Evolutionary conservation across 2,329 filamentous ascomycete genomes (phyloP).

Genomic region (Fusarium albosuccineum): DNA sequence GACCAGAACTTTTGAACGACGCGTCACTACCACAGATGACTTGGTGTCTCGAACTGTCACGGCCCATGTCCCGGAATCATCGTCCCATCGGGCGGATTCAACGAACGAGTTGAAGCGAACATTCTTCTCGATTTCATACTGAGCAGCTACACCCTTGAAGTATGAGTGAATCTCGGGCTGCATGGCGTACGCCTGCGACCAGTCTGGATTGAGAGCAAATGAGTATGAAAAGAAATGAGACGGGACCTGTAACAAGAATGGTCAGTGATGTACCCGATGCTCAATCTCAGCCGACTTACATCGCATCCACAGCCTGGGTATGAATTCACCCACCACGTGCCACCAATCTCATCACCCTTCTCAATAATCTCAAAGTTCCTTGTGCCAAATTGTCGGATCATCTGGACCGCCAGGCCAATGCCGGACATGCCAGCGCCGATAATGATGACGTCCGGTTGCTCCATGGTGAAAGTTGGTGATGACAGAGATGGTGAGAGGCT

Average conservation of each 20-base stretch:
- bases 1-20: constrained; percentile 34
- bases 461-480: background rate
- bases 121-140: constrained; percentile 38
- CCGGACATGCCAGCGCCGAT: constrained; percentile 49
- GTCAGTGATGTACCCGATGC: background rate
- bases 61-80: constrained; percentile 34
- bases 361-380: constrained; percentile 45
- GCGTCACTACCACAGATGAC: constrained; percentile 11
- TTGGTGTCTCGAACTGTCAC: constrained; percentile 26
- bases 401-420: constrained; percentile 41
- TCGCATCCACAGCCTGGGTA: constrained; percentile 48
- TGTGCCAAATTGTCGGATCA: constrained; percentile 32
- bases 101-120: constrained; percentile 37
- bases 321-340: constrained; percentile 45
- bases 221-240: constrained; percentile 49
- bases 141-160: constrained; percentile 34
- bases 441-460: constrained; percentile 40
- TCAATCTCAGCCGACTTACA: constrained; percentile 15
- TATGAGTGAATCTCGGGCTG: constrained; percentile 47
- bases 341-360: constrained; percentile 38
- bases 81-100: constrained; percentile 42
- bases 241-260: constrained; percentile 30
- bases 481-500: too few relatives aligned
- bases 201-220: constrained; percentile 46
- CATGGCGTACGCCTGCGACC: constrained; percentile 43